Evolutionary conservation across 2,329 filamentous ascomycete genomes (phyloP).

Genomic region (Ophiosphaerella narmari): DNA sequence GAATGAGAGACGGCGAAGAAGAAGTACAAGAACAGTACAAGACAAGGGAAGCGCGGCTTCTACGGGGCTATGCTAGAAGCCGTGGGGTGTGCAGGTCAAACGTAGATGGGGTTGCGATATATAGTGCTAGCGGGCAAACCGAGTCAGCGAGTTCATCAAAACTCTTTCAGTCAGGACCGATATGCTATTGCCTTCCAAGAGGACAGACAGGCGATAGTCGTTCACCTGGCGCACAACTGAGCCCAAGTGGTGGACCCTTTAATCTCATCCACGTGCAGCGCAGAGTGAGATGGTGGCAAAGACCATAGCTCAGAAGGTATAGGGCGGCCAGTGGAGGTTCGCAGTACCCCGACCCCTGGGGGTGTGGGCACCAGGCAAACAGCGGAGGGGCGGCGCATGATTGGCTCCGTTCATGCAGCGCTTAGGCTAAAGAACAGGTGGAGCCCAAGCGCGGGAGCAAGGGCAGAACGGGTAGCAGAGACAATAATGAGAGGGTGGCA

Average conservation of each 20-base stretch:
- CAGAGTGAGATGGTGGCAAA: conserved; percentile 14
- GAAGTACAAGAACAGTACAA: conserved; percentile 7
- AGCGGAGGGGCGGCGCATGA: conserved; percentile 19
- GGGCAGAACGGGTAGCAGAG: neutral
- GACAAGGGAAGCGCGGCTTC: conserved; percentile 16
- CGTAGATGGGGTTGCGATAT: neutral
- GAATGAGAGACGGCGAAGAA: conserved; percentile 1
- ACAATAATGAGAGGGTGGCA: neutral
- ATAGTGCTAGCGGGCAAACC: conserved; percentile 42
- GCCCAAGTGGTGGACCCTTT: conserved; percentile 33
- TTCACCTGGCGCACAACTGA: conserved; percentile 14
- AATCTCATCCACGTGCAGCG: conserved; percentile 32
- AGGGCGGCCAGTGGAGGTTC: conserved; percentile 38
- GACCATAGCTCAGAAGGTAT: conserved; percentile 16
- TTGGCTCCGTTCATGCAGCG: conserved; percentile 28
- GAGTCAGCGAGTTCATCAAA: conserved; percentile 41
- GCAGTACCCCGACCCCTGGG: conserved; percentile 16
- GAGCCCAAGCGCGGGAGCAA: conserved; percentile 10
- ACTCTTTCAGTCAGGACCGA: conserved; percentile 13
- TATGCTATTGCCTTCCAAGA: conserved; percentile 26
- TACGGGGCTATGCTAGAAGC: conserved; percentile 3
- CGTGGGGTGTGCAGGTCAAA: neutral
- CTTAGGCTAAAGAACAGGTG: conserved; percentile 26
- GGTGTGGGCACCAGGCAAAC: conserved; percentile 24
- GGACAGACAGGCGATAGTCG: conserved; percentile 10